Base-by-base conservation (phyloP, 2,329 filamentous ascomycete species). In the Neonectria ditissima region DNA sequence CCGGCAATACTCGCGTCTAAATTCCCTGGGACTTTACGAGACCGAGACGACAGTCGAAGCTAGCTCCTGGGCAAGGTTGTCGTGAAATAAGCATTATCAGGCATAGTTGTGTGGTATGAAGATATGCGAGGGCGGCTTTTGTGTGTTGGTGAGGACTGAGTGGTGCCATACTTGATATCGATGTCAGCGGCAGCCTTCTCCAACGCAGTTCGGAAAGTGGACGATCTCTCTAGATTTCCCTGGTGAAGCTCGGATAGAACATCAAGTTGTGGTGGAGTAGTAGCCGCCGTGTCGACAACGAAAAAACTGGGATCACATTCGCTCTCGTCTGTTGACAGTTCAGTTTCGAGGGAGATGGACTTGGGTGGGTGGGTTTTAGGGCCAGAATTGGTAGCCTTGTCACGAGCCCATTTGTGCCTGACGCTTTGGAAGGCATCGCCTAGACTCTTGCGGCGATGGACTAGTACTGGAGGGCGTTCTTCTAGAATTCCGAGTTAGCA, bases 151-250 rank as follows among this genome's bases (percentile, higher is more conserved):
- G 53, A 37, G n/a, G 52, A 55, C 10, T 30, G 60, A 16, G 43
- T n/a, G 3, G 65, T 63, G 45, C 63, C 69, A 47, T 76, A 74
- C 45, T 76, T 74, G 51, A 63, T 60, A 45, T 75, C 71, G 55
- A 77, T 75, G 28, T 74, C 73, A 30, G 72, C 69, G 6, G 71
- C 75, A 41, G 73, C 71, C 53, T 74, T 74, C 45, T 78, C 76
- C 28, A 79, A 65, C 30, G 60, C 69, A 28, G 65, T 63, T 47
- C 72, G 67, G 56, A 79, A 75, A 6, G 74, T 75, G 9, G 73
- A 75, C 2, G 74, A 75, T 53, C 69, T 68, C 30, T 71, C 65
- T 16, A 75, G 50, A 11, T 53, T 67, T 47, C 69, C 71, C 6
- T 45, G 37, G 2, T 72, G 70, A 7, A 77, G 39, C 22, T 75